phyloP scores from a whole-genome alignment of 176 grass and related monocot genomes.

The Triticum timopheevii region DNA sequence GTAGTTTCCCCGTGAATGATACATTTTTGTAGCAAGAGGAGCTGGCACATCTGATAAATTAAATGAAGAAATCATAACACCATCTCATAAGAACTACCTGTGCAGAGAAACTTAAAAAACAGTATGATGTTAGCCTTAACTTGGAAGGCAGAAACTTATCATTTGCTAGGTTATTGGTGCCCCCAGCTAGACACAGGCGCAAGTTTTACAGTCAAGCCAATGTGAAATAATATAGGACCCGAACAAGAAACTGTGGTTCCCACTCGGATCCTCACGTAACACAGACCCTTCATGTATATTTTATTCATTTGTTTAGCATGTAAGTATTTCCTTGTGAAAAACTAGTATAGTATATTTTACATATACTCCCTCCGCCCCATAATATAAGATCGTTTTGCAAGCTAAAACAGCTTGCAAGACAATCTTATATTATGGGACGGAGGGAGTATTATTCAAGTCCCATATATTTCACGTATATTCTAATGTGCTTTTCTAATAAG shows the following conservation, averaged over 20 bases:
- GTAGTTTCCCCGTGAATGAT: conserved; percentile 59
- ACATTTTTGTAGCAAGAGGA: conserved; percentile 83
- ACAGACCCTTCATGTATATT: background rate
- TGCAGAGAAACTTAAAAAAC: background rate
- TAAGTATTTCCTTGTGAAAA: background rate
- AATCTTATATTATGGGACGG: too few relatives aligned
- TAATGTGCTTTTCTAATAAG: background rate
- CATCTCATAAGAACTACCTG: conserved; percentile 9
- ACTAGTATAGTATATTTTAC: background rate
- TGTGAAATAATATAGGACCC: conserved; percentile 3
- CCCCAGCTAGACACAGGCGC: background rate
- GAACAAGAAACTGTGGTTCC: background rate
- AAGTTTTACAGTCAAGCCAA: background rate
- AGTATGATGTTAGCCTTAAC: background rate
- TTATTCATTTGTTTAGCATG: background rate
- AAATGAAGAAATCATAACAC: conserved; percentile 21
- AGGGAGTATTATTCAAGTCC: background rate
- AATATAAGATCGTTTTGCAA: too few relatives aligned
- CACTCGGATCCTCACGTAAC: background rate
- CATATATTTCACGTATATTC: background rate
- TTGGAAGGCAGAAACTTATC: background rate
- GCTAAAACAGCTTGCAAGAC: too few relatives aligned
- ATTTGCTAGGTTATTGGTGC: conserved; percentile 1
- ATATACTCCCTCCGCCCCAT: background rate
- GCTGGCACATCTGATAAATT: conserved; percentile 52